phyloP scores from a whole-genome alignment of 176 grass and related monocot species.

The Bolboschoenus planiculmis region DNA sequence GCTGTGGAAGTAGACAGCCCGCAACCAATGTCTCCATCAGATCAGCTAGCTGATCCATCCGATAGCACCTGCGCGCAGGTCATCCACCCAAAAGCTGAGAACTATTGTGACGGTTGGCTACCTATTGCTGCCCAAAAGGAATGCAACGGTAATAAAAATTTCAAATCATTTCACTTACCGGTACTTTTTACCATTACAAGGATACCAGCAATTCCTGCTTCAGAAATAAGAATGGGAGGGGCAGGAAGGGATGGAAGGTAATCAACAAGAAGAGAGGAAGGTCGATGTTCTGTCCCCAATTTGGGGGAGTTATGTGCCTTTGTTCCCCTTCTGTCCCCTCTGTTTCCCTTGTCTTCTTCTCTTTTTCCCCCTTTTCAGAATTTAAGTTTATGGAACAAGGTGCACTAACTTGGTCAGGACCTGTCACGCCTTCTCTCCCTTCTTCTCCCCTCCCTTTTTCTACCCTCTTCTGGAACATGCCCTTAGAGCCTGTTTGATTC shows the following conservation, averaged over 20 bases:
- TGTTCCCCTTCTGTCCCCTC: not conserved
- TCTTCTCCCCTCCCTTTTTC: not conserved
- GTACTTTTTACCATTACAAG: not conserved
- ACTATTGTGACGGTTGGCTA: constrained; percentile 39
- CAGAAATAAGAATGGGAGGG: not conserved
- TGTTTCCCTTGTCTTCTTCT: not conserved
- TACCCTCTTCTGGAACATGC: not conserved
- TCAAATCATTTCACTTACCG: not conserved
- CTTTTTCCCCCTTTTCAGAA: not conserved
- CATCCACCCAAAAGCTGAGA: constrained; percentile 49
- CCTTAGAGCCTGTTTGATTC: too few species aligned
- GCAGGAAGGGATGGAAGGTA: not conserved
- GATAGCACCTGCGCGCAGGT: constrained; percentile 81
- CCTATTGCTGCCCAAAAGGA: constrained; percentile 41
- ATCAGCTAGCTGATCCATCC: constrained; percentile 51
- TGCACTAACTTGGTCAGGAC: not conserved
- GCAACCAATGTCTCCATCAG: constrained; percentile 45
- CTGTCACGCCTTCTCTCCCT: not conserved
- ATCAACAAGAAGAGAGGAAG: not conserved
- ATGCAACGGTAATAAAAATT: constrained; percentile 36
- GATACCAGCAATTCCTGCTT: not conserved
- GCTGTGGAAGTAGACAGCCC: constrained; percentile 69
- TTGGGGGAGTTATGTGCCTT: not conserved
- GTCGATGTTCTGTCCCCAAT: not conserved
- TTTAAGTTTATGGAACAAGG: not conserved